Evolutionary conservation across 768 basidiomycete genomes (phyloP).

Genomic region (Xerocomellus amylosporus): DNA sequence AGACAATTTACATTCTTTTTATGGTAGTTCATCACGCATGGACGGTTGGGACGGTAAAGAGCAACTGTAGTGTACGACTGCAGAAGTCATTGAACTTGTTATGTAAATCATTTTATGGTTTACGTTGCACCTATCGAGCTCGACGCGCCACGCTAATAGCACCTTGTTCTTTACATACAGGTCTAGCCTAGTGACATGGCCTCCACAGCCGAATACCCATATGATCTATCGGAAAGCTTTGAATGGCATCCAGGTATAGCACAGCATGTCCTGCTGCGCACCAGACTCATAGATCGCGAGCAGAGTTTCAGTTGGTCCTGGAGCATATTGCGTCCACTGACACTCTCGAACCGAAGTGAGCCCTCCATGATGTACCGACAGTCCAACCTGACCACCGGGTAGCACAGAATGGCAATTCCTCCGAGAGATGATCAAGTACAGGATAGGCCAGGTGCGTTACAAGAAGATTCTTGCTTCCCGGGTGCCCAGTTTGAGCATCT

Average conservation of each 20-base stretch:
- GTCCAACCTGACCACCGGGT: constrained; percentile 16
- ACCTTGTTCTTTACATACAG: not conserved
- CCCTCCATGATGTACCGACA: not conserved
- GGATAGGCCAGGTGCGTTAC: constrained; percentile 56
- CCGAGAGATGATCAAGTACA: constrained; percentile 69
- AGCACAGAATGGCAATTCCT: constrained; percentile 71
- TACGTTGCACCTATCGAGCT: not conserved
- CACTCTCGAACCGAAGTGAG: constrained; percentile 50
- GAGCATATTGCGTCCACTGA: constrained; percentile 66
- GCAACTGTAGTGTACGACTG: too few species aligned
- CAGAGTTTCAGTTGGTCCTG: constrained; percentile 59
- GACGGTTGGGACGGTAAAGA: too few species aligned
- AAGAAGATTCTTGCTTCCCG: not conserved
- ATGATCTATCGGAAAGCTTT: constrained; percentile 30
- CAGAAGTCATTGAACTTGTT: too few species aligned
- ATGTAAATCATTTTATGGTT: too few species aligned
- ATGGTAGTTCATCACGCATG: too few species aligned
- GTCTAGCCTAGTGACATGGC: constrained; percentile 12
- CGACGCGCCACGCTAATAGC: not conserved
- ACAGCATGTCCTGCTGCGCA: not conserved
- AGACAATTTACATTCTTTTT: too few species aligned
- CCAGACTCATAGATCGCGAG: constrained; percentile 6
- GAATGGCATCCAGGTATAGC: constrained; percentile 53
- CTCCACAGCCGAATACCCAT: constrained; percentile 11
- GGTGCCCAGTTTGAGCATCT: not conserved